Evolutionary conservation across 31 red algal genomes (phyloP).

Genomic region (Odonthalia washingtoniensis): DNA sequence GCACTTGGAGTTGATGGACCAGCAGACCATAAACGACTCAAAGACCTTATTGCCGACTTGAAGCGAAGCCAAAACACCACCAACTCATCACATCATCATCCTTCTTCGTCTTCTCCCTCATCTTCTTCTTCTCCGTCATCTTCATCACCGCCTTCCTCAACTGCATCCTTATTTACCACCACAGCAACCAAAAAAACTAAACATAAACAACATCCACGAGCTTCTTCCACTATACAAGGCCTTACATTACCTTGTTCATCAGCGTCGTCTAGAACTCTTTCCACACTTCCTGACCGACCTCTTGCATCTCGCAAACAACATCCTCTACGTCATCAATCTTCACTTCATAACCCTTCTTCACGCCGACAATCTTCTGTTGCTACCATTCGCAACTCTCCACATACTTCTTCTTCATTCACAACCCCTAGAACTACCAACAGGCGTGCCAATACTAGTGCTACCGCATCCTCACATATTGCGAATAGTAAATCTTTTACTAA

Average conservation of each 20-base stretch:
- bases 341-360: no score
- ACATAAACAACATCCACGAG: neutral
- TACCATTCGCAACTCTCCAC: no score
- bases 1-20: conserved; percentile 64
- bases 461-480: no score
- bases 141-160: neutral
- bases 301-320: no score
- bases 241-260: no score
- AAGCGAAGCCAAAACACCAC: conserved; percentile 12
- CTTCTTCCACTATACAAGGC: no score
- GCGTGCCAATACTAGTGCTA: neutral
- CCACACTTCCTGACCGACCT: no score
- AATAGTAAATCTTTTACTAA: no score
- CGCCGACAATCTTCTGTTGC: neutral
- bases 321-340: no score
- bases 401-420: no score
- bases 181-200: neutral
- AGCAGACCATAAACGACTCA: conserved; percentile 70
- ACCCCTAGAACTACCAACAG: no score
- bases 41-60: conserved; percentile 60
- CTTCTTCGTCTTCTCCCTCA: neutral
- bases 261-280: neutral
- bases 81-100: neutral
- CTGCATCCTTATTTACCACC: neutral
- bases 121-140: neutral